Evolutionary conservation across 2,329 filamentous ascomycete species (phyloP).

Genomic region (Fusarium hostae): DNA sequence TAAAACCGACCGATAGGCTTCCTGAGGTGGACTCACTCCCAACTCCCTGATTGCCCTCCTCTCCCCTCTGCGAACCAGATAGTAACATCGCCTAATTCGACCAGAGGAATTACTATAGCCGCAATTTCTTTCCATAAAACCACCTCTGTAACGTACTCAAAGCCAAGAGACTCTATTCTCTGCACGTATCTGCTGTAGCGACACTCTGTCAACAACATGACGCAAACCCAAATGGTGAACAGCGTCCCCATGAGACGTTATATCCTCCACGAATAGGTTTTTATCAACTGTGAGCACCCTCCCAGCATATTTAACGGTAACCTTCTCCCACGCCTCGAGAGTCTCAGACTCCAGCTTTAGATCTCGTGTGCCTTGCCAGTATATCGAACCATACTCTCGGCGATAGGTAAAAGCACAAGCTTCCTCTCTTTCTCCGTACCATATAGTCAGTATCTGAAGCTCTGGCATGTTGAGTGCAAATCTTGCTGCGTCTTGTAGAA

Average conservation of each 20-base stretch:
- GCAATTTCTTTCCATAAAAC: fast-evolving
- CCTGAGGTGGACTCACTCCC: no score
- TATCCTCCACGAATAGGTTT: background rate
- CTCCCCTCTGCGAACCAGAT: no score
- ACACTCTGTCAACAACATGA: conserved; percentile 10
- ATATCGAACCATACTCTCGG: background rate
- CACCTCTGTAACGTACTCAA: fast-evolving
- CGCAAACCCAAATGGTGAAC: conserved; percentile 16
- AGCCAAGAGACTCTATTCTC: conserved; percentile 6
- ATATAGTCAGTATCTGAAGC: conserved; percentile 15
- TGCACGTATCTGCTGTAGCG: conserved; percentile 16
- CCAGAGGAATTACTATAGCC: background rate
- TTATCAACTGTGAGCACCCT: background rate
- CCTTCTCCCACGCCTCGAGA: background rate
- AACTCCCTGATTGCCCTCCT: no score
- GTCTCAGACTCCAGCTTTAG: background rate
- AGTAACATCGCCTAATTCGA: fast-evolving
- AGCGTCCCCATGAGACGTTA: conserved; percentile 30
- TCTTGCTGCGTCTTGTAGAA: conserved; percentile 3
- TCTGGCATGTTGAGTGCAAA: conserved; percentile 9
- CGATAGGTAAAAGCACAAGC: conserved; percentile 21
- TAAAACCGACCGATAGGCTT: no score
- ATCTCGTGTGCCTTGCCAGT: conserved; percentile 21
- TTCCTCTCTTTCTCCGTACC: conserved; percentile 16
- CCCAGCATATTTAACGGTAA: background rate